Percentiles rank a stretch among this genome's conserved stretches.
These are phyloP conservation scores for Colletotrichum magnum DNA, from an alignment of 2,329 filamentous ascomycete species.

Conservation along the genomic window DNA sequence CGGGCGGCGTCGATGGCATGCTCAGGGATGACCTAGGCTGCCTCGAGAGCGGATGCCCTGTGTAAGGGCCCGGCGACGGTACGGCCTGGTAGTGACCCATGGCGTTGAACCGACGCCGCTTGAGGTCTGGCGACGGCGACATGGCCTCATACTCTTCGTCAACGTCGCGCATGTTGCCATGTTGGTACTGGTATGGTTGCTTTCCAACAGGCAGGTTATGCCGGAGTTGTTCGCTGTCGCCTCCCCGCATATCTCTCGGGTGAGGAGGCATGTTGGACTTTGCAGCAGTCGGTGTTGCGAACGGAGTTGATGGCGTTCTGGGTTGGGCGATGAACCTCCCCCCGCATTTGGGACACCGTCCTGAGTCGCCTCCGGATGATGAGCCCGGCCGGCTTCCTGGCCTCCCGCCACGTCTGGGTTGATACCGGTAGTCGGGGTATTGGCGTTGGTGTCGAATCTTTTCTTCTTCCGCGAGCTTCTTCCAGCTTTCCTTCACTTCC, in stretches of 20 bases:
- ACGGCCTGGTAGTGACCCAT: conserved; percentile 51
- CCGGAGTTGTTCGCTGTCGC: conserved; percentile 35
- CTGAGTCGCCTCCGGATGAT: conserved; percentile 62
- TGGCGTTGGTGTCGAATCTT: conserved; percentile 90
- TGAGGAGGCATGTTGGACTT: conserved; percentile 43
- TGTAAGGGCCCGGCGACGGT: conserved; percentile 35
- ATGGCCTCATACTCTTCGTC: conserved; percentile 56
- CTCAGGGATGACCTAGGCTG: conserved; percentile 41
- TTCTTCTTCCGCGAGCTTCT: conserved; percentile 90
- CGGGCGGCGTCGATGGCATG: conserved; percentile 45
- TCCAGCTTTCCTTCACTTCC: conserved; percentile 88
- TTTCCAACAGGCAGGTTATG: conserved; percentile 33
- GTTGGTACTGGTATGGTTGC: conserved; percentile 34
- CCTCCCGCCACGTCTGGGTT: conserved; percentile 78
- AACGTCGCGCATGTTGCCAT: conserved; percentile 44
- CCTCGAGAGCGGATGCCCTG: conserved; percentile 29
- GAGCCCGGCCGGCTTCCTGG: conserved; percentile 49
- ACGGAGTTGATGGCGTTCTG: conserved; percentile 68
- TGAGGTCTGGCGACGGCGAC: conserved; percentile 68
- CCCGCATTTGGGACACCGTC: conserved; percentile 79
- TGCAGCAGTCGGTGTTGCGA: conserved; percentile 53
- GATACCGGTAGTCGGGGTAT: conserved; percentile 95
- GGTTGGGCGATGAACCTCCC: conserved; percentile 76
- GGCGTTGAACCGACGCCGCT: conserved; percentile 73
- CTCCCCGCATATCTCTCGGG: conserved; percentile 28